phyloP scores from a whole-genome alignment of 2,329 filamentous ascomycete species.

The Shiraia sp. region DNA sequence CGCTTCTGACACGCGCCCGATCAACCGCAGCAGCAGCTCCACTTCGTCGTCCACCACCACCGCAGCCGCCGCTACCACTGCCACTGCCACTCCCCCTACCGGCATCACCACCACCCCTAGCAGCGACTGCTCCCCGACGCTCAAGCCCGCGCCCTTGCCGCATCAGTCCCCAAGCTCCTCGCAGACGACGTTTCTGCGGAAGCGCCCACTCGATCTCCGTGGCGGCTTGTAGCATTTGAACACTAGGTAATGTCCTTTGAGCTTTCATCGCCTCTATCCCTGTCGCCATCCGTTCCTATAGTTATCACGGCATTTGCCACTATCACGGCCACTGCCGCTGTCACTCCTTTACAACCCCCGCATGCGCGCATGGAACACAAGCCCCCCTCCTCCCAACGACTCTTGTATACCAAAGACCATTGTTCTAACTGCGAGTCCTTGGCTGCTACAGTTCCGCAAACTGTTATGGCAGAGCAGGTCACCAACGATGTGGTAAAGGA shows the following conservation, averaged over 20 bases:
- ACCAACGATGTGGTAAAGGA: constrained; percentile 73
- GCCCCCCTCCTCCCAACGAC: constrained; percentile 11
- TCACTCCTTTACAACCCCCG: too few relatives aligned
- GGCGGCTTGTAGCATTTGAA: constrained; percentile 45
- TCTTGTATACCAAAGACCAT: constrained; percentile 27
- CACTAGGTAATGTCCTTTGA: constrained; percentile 43
- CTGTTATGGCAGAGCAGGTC: constrained; percentile 75
- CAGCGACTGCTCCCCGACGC: constrained; percentile 24
- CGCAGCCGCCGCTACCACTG: too few relatives aligned
- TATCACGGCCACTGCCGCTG: too few relatives aligned
- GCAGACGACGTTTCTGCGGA: constrained; percentile 45
- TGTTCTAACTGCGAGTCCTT: constrained; percentile 38
- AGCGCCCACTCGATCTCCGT: constrained; percentile 45
- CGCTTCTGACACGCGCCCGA: constrained; percentile 21
- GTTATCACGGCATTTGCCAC: too few relatives aligned
- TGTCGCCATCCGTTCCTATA: background rate
- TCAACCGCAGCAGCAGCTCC: too few relatives aligned
- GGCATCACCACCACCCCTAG: constrained; percentile 9
- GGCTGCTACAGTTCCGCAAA: constrained; percentile 52
- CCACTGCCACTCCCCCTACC: too few relatives aligned
- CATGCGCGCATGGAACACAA: constrained; percentile 24
- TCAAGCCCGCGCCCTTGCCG: constrained; percentile 40
- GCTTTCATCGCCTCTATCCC: constrained; percentile 24
- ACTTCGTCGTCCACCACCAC: too few relatives aligned
- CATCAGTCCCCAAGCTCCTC: constrained; percentile 29